These are phyloP conservation scores for Furcasterigmium furcatum DNA, from an alignment of 2,329 filamentous ascomycete species.

Conservation along the genomic window DNA sequence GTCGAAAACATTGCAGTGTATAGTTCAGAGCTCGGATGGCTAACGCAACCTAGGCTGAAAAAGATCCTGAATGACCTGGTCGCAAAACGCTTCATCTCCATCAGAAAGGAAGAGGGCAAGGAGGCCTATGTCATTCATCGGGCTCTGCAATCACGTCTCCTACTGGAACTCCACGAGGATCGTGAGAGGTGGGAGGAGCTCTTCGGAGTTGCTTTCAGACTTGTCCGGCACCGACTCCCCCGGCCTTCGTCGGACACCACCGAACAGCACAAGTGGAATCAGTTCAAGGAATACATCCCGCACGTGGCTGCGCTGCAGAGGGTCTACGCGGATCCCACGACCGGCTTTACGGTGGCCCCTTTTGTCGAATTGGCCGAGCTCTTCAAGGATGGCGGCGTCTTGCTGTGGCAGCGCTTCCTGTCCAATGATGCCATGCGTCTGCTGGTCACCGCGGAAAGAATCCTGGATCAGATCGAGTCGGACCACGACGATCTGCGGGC, in stretches of 20 bases:
- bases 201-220: slow-evolving; percentile 10
- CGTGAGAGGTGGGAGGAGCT: slow-evolving; percentile 5
- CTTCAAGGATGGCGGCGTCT: slow-evolving; percentile 13
- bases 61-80: slow-evolving; percentile 4
- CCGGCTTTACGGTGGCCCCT: slow-evolving; percentile 2
- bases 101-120: slow-evolving; percentile 8
- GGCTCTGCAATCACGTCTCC: slow-evolving; percentile 8
- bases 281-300: slow-evolving; percentile 15
- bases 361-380: slow-evolving; percentile 12
- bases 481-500: slow-evolving; percentile 9
- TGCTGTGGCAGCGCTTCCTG: slow-evolving; percentile 13
- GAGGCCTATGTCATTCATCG: slow-evolving; percentile 12
- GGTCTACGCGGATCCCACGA: slow-evolving; percentile 8
- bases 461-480: slow-evolving; percentile 10
- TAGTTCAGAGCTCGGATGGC: not conserved
- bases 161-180: slow-evolving; percentile 12
- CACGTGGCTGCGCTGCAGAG: slow-evolving; percentile 12
- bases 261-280: slow-evolving; percentile 11
- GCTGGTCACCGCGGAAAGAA: slow-evolving; percentile 11
- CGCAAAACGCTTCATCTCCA: slow-evolving; percentile 6
- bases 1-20: not conserved
- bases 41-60: slow-evolving; percentile 4
- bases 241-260: slow-evolving; percentile 9
- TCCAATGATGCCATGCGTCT: slow-evolving; percentile 10
- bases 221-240: slow-evolving; percentile 10